Percentiles rank a stretch among this genome's conserved stretches.
Conservation (phyloP, 1,284 basidiomycete species). For the Ustilago loliicola region DNA sequence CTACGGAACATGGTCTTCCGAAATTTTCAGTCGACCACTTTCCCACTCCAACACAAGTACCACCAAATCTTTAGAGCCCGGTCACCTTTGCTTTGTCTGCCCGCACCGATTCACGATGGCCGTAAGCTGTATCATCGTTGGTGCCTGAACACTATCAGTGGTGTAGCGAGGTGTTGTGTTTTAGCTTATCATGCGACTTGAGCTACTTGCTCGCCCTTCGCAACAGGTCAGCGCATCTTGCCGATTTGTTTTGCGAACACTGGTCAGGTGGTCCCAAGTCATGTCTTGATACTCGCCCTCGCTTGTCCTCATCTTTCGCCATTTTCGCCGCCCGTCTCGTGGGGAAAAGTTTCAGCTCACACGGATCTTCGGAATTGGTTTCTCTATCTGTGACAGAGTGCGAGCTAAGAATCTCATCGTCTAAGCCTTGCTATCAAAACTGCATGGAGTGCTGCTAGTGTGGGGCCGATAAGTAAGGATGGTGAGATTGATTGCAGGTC, state of each 20-base stretch:
- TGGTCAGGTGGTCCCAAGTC: background rate
- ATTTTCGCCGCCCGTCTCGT: background rate
- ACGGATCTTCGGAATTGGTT: background rate
- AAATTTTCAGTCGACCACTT: background rate
- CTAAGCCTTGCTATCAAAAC: background rate
- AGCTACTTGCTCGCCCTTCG: background rate
- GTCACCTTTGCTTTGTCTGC: background rate
- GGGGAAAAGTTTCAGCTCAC: background rate
- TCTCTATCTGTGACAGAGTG: background rate
- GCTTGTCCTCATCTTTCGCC: background rate
- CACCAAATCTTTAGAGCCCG: background rate
- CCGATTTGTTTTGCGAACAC: background rate
- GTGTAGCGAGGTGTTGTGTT: background rate
- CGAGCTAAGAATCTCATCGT: no score
- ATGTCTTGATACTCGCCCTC: background rate
- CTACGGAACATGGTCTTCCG: conserved; percentile 18
- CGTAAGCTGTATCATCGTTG: background rate
- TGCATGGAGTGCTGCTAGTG: background rate
- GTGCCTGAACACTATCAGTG: background rate
- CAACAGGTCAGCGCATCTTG: background rate
- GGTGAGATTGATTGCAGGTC: background rate
- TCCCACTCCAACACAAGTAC: background rate
- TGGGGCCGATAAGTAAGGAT: background rate
- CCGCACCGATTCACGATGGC: conserved; percentile 1
- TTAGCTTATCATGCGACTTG: conserved; percentile 2